Conservation (phyloP, 2,329 filamentous ascomycete species). For the Scolecobasidium constrictum region DNA sequence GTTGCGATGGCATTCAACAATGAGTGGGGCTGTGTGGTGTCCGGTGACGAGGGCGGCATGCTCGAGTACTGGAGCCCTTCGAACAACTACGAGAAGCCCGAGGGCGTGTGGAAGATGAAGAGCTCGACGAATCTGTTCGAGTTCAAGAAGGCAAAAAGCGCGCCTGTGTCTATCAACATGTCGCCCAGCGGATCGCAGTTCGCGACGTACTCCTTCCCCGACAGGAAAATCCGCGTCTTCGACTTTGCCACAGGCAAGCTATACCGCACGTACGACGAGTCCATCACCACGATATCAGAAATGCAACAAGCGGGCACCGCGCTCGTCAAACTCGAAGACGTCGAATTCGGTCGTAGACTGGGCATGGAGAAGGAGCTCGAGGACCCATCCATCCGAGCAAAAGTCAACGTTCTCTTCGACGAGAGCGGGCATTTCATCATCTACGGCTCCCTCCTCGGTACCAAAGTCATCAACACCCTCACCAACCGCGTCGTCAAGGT, state of each 20-base stretch:
- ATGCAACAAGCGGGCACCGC: slow-evolving; percentile 94
- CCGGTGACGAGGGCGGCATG: slow-evolving; percentile 84
- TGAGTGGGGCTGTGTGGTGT: slow-evolving; percentile 79
- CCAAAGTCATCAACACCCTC: slow-evolving; percentile 92
- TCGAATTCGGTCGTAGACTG: slow-evolving; percentile 83
- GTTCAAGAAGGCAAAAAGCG: slow-evolving; percentile 89
- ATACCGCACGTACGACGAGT: slow-evolving; percentile 90
- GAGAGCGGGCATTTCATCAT: slow-evolving; percentile 92
- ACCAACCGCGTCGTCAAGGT: slow-evolving; percentile 87
- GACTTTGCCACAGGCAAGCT: slow-evolving; percentile 85
- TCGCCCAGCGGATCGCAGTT: slow-evolving; percentile 82
- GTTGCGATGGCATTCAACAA: slow-evolving; percentile 84
- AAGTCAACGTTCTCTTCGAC: slow-evolving; percentile 84
- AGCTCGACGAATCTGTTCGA: slow-evolving; percentile 91
- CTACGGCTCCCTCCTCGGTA: slow-evolving; percentile 83
- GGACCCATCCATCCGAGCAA: slow-evolving; percentile 52
- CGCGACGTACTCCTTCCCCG: slow-evolving; percentile 81
- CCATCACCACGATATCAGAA: slow-evolving; percentile 73
- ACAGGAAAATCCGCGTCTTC: slow-evolving; percentile 86
- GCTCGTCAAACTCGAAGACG: slow-evolving; percentile 68
- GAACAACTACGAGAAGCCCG: slow-evolving; percentile 76
- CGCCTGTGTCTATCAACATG: slow-evolving; percentile 69
- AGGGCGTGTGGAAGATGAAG: slow-evolving; percentile 86
- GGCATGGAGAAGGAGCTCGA: slow-evolving; percentile 83
- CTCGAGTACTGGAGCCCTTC: slow-evolving; percentile 89